Evolutionary conservation across 1,139 yeast species (phyloP).

Genomic region (Spathaspora sp.): DNA sequence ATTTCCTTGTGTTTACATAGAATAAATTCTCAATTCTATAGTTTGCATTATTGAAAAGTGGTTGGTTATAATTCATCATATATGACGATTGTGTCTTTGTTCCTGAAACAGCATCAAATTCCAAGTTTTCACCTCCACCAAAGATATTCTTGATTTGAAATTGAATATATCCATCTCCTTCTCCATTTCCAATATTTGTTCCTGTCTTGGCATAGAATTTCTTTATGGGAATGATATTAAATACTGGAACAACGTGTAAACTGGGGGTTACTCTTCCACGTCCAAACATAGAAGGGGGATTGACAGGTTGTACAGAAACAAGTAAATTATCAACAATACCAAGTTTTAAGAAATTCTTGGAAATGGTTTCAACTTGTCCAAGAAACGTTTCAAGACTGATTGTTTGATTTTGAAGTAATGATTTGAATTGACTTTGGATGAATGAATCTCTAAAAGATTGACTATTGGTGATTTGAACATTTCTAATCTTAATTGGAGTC

Average conservation of each 20-base stretch:
- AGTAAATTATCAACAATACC: constrained; percentile 47
- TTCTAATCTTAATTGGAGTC: constrained; percentile 44
- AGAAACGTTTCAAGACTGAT: constrained; percentile 39
- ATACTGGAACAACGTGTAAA: constrained; percentile 52
- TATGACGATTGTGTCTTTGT: constrained; percentile 79
- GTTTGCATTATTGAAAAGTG: constrained; percentile 52
- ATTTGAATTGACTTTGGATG: constrained; percentile 52
- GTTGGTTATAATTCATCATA: constrained; percentile 61
- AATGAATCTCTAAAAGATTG: constrained; percentile 52
- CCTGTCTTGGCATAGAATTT: constrained; percentile 81
- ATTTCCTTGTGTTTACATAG: constrained; percentile 57
- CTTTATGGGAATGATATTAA: constrained; percentile 60
- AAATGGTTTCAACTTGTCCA: constrained; percentile 40
- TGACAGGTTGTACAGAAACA: constrained; percentile 39
- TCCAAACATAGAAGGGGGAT: constrained; percentile 14
- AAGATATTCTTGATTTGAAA: constrained; percentile 74
- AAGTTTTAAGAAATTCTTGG: constrained; percentile 39
- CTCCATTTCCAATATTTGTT: constrained; percentile 93
- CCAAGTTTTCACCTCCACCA: constrained; percentile 84
- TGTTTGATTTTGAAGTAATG: constrained; percentile 38
- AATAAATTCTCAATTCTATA: constrained; percentile 56
- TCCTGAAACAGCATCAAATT: constrained; percentile 76
- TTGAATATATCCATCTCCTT: constrained; percentile 88
- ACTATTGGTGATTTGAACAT: constrained; percentile 57
- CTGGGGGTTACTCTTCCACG: constrained; percentile 15